Base-by-base conservation (phyloP, 2,329 filamentous ascomycete species). In the Cladosporium sp. region DNA sequence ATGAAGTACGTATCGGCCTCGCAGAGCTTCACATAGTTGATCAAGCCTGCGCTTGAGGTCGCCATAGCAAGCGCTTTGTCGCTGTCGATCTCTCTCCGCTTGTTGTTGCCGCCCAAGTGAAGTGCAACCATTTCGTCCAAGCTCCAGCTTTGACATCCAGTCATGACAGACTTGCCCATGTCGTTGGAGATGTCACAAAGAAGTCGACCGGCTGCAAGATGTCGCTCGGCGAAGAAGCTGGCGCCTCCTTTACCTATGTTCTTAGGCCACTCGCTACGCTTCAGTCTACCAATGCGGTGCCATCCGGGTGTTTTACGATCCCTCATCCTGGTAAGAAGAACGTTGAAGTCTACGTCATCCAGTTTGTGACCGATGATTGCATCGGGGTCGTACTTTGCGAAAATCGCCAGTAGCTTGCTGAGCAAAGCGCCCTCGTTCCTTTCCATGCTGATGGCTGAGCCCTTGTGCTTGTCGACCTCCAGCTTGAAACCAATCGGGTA, bases 1-100 rank as follows among this genome's bases (percentile, higher is more conserved):
- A 99, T 92, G 79, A 94, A 98, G 79, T 95, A 96, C 0, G 95
- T 98, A 77, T 99, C 95, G 0, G 93, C 90, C 77, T 98, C 94
- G 78, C 93, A 93, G 77, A 99, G 94, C 65, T 90, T 92, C 70
- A 99, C 85, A 76, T 96, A 98, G 77, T 97, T 93, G 85, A 98
- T 89, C 67, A 98, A 82, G 2, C 95, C 95, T 65, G 92, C 89
- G 74, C 91, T 91, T 47, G 91, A 90, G 5, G 86, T 87, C 2
- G 92, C 92, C 24, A 90, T 91, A 77, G 91, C 93, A 66, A 99
- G 82, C 3, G 92, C 93, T 62, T 84, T 88, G 71, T 98, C 95
- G 71, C 91, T 94, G 76, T 99, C 94, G 36, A 99, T 81, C 44
- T 99, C 95, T 65, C 90, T 87, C 51, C 95, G 90, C 51, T 84